These are phyloP conservation scores for Conidiobolus incongruus DNA, from an alignment of 371 early-diverging fungal species.

Conservation along the genomic window DNA sequence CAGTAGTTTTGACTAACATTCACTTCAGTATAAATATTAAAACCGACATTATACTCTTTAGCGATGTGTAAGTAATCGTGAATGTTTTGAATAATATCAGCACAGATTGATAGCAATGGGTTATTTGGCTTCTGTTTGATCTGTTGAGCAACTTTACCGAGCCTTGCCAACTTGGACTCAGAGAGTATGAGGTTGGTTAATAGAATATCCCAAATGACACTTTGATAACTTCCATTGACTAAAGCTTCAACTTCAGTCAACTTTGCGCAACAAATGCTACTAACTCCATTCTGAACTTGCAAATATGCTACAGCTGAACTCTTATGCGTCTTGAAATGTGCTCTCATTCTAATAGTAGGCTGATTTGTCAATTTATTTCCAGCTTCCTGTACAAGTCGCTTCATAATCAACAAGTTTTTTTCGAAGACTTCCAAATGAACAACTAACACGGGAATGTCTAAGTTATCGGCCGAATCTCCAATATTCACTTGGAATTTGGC, in stretches of 20 bases:
- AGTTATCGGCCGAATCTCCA: background rate
- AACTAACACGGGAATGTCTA: constrained; percentile 1
- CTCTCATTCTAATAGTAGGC: background rate
- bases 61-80: background rate
- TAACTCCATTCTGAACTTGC: background rate
- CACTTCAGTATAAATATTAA: background rate
- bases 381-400: background rate
- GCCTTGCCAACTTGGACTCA: background rate
- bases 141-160: background rate
- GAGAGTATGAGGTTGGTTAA: background rate
- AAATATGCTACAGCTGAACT: background rate
- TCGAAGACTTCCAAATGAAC: background rate
- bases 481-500: background rate
- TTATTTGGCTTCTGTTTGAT: background rate
- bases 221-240: background rate
- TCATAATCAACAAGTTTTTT: background rate
- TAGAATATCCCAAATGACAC: background rate
- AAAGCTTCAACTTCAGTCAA: constrained; percentile 1
- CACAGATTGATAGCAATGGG: background rate
- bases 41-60: background rate
- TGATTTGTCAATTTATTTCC: background rate
- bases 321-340: constrained; percentile 2
- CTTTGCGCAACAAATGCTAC: constrained; percentile 2
- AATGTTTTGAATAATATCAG: background rate
- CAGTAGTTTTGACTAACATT: constrained; percentile 2